Conservation (phyloP, 225 moss, liverwort and hornwort genomes). For the Ulota crispa region DNA sequence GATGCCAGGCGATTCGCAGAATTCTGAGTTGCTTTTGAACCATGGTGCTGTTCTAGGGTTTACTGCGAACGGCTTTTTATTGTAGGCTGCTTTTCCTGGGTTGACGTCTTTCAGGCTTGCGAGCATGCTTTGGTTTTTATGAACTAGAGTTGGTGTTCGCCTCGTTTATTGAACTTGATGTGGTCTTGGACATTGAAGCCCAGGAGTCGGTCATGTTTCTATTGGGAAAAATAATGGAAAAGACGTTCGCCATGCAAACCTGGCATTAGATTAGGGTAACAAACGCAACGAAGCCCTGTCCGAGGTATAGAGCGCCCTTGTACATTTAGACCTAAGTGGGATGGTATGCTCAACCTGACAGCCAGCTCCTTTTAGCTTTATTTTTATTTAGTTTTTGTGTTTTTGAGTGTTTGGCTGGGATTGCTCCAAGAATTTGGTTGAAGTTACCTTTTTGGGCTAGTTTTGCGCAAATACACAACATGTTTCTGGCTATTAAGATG, state of each 20-base stretch:
- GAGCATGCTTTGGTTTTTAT: not conserved
- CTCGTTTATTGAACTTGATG: not conserved
- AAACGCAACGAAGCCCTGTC: not conserved
- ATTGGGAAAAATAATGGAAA: not conserved
- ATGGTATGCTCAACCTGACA: too few relatives aligned
- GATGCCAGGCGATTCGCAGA: not conserved
- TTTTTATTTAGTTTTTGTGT: too few relatives aligned
- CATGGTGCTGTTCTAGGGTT: constrained; percentile 13
- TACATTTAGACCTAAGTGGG: not conserved
- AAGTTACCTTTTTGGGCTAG: too few relatives aligned
- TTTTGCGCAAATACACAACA: too few relatives aligned
- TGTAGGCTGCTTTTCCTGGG: not conserved
- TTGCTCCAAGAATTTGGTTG: too few relatives aligned
- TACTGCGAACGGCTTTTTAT: not conserved
- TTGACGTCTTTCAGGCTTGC: not conserved
- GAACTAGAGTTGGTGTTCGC: not conserved
- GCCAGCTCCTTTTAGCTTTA: too few relatives aligned
- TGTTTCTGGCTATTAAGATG: too few relatives aligned
- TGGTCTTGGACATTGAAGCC: not conserved
- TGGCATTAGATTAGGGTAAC: not conserved
- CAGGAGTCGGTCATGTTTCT: not conserved
- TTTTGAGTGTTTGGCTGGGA: too few relatives aligned
- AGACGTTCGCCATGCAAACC: not conserved
- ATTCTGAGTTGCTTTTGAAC: not conserved
- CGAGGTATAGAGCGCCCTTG: not conserved